Conservation (phyloP, 2,329 filamentous ascomycete genomes). For the Daldinia sp. region DNA sequence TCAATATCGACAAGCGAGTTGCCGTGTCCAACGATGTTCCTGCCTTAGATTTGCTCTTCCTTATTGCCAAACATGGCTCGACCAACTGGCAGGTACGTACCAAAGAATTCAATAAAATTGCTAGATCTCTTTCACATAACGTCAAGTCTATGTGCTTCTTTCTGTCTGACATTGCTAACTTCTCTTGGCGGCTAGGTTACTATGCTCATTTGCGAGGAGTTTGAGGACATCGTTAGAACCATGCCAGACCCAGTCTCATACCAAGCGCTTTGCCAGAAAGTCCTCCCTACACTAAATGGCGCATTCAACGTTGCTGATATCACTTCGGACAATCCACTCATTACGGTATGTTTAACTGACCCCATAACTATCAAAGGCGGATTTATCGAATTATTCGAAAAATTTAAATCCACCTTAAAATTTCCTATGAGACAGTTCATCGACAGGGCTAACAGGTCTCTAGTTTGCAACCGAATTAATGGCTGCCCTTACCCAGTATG, state of each 20-base stretch:
- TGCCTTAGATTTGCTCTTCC: slow-evolving; percentile 86
- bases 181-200: slow-evolving; percentile 63
- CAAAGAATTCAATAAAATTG: background rate
- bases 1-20: slow-evolving; percentile 81
- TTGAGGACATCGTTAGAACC: slow-evolving; percentile 84
- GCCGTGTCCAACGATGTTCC: slow-evolving; percentile 78
- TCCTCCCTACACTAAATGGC: slow-evolving; percentile 86
- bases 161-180: slow-evolving; percentile 20
- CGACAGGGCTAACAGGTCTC: slow-evolving; percentile 41
- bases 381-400: background rate
- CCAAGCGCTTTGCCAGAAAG: slow-evolving; percentile 82
- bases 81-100: slow-evolving; percentile 79
- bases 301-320: slow-evolving; percentile 90
- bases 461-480: slow-evolving; percentile 86
- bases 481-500: slow-evolving; percentile 82
- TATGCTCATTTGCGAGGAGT: slow-evolving; percentile 87
- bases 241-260: slow-evolving; percentile 78
- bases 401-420: background rate
- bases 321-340: slow-evolving; percentile 85
- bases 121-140: background rate
- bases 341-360: slow-evolving; percentile 67
- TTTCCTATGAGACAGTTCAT: background rate
- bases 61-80: slow-evolving; percentile 87
- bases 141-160: background rate
- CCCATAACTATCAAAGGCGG: background rate